Percentiles rank a stretch among this genome's conserved stretches.
phyloP scores from a whole-genome alignment of 345 rosid genomes.

The Garcia nutans region DNA sequence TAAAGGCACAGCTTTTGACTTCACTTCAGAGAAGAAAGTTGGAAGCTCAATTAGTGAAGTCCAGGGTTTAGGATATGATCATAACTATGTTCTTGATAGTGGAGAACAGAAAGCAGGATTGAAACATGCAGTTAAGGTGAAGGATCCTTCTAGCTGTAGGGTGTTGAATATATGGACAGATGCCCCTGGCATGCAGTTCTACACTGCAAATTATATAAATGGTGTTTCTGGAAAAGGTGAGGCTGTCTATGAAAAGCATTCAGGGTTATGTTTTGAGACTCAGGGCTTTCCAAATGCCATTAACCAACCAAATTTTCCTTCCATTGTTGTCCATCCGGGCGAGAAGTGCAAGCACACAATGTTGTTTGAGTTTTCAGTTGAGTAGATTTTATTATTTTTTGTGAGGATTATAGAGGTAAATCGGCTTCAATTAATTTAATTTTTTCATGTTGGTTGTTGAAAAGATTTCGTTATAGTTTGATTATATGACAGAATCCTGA shows the following conservation, averaged over 20 bases:
- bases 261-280: constrained; percentile 83
- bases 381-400: constrained; percentile 20
- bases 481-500: background rate
- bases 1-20: constrained; percentile 73
- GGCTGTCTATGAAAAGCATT: constrained; percentile 70
- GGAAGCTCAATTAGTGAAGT: constrained; percentile 63
- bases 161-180: constrained; percentile 78
- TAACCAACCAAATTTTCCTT: constrained; percentile 69
- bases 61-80: constrained; percentile 71
- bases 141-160: constrained; percentile 57
- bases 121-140: constrained; percentile 66
- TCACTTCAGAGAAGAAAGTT: constrained; percentile 64
- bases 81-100: constrained; percentile 70
- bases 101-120: constrained; percentile 67
- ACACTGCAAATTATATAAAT: constrained; percentile 69
- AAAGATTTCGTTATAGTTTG: background rate
- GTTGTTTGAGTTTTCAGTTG: constrained; percentile 69
- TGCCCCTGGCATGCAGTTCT: constrained; percentile 84
- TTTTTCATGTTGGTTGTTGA: background rate
- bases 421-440: background rate
- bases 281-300: constrained; percentile 88
- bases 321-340: constrained; percentile 68
- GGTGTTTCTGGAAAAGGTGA: constrained; percentile 67
- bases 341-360: constrained; percentile 66
- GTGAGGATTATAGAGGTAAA: background rate